Conservation (phyloP, 495 filamentous ascomycete species). For the Penicillium mononematosum region DNA sequence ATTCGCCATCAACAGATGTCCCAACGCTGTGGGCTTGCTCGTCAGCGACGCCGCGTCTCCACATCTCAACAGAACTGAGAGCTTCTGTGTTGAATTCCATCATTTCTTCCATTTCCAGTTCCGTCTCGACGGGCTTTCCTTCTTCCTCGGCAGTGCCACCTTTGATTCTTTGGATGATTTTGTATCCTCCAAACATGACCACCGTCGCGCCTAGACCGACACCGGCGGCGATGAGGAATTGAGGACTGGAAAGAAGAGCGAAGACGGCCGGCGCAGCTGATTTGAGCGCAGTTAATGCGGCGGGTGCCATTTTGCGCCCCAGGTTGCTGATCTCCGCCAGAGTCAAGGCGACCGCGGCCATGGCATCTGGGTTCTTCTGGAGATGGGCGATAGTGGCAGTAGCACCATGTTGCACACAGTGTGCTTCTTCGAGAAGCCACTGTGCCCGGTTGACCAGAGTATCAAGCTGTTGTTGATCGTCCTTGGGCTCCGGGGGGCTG, state of each 20-base stretch:
- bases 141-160: constrained; percentile 19
- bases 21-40: constrained; percentile 55
- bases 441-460: constrained; percentile 68
- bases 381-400: constrained; percentile 80
- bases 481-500: constrained; percentile 27
- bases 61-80: constrained; percentile 70
- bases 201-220: constrained; percentile 87
- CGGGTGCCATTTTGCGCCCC: constrained; percentile 79
- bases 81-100: constrained; percentile 55
- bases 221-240: constrained; percentile 90
- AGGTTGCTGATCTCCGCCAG: constrained; percentile 87
- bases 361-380: constrained; percentile 87
- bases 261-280: constrained; percentile 78
- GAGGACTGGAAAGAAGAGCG: constrained; percentile 80
- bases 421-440: constrained; percentile 72
- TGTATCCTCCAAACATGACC: constrained; percentile 92
- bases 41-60: constrained; percentile 83
- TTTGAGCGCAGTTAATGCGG: constrained; percentile 71
- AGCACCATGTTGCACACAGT: constrained; percentile 84
- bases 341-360: constrained; percentile 89
- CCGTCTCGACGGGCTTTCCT: constrained; percentile 7
- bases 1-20: constrained; percentile 79
- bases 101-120: constrained; percentile 54
- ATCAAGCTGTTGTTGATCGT: constrained; percentile 58
- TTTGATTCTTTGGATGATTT: constrained; percentile 86